These are phyloP conservation scores for Marasmius sp. DNA, from an alignment of 1,284 basidiomycete genomes.

Conservation along the genomic window DNA sequence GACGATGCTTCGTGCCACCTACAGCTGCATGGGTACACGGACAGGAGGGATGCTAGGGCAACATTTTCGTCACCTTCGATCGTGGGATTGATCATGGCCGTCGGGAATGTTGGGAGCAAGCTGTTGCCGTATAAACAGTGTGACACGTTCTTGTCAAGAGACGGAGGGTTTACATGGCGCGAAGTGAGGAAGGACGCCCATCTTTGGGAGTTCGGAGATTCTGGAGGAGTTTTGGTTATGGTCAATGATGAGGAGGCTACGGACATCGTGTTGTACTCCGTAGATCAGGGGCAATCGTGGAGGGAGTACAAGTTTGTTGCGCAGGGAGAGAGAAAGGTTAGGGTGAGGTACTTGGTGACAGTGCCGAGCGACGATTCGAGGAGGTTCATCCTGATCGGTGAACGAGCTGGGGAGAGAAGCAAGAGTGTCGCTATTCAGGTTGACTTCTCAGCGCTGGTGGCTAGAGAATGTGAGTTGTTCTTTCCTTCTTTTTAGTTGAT, in stretches of 20 bases:
- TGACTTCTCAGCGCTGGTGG: slow-evolving; percentile 84
- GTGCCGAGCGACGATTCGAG: slow-evolving; percentile 91
- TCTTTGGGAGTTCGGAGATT: slow-evolving; percentile 98
- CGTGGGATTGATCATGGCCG: slow-evolving; percentile 91
- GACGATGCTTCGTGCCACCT: slow-evolving; percentile 73
- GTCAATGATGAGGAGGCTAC: slow-evolving; percentile 95
- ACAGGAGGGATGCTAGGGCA: slow-evolving; percentile 84
- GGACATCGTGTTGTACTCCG: slow-evolving; percentile 86
- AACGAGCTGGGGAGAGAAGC: slow-evolving; percentile 46
- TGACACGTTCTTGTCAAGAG: slow-evolving; percentile 95
- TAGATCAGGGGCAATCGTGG: slow-evolving; percentile 89
- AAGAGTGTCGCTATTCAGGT: slow-evolving; percentile 76
- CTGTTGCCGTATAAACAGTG: slow-evolving; percentile 83
- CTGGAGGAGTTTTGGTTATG: slow-evolving; percentile 90
- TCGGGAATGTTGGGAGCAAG: slow-evolving; percentile 92
- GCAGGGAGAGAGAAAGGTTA: slow-evolving; percentile 61
- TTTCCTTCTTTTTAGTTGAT: neutral
- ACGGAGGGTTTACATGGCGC: slow-evolving; percentile 97
- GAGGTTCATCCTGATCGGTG: slow-evolving; percentile 86
- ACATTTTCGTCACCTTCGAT: slow-evolving; percentile 93
- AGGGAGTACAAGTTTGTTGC: slow-evolving; percentile 77
- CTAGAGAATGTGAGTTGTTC: slow-evolving; percentile 71
- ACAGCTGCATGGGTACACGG: slow-evolving; percentile 95
- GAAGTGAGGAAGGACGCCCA: slow-evolving; percentile 98
- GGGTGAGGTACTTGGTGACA: slow-evolving; percentile 81